Evolutionary conservation across 805 yeast species (phyloP), one percentile per base, ranked within the genome.

Genomic region (Ogataea methylovora): DNA sequence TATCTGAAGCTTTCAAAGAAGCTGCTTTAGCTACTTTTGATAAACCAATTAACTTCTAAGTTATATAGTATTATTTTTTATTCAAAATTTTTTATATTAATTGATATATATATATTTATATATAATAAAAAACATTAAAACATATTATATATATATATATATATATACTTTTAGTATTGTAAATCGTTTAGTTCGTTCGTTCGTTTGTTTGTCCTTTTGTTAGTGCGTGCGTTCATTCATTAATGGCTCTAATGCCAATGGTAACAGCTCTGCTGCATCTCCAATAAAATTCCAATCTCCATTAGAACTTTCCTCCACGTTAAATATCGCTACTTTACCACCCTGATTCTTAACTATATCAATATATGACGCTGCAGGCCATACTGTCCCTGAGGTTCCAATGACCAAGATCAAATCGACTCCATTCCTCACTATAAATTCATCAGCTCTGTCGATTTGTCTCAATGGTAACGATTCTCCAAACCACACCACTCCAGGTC

Each of bases 1-100:
- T 92, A 49, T 73, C 95, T 19, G 99, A 92, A 73, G 97, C 97
- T 15, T 84, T 90, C 75, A 90, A 90, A 71, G 98, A 92, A 71
- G 97, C 96, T 50, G 94, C 94, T 49, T 70, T 86, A 71, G 83
- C 94, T 43, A 83, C 95, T 34, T 87, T 78, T 60, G 90, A 73
- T 58, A 86, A 88, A 71, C 85, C 97, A 57, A 75, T 90, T 63
- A 88, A 90, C 76, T 81, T 78, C 49, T 84, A 76, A 56, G 25
- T 29, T 29, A 21, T 11, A 9, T 10, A 11, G 10, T 22, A 19
- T 19, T 17, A 18, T 4, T 28, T 6, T 14, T 13, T n/a, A 16
- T 13, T 5, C 26, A 24, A 9, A 5, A 24, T 8, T 24, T 10
- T 9, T 24, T 24, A 21, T 8, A 21, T 25, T 13, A 25, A 21